Conservation (phyloP, 2,329 filamentous ascomycete genomes). For the Nothopassalora personata region DNA sequence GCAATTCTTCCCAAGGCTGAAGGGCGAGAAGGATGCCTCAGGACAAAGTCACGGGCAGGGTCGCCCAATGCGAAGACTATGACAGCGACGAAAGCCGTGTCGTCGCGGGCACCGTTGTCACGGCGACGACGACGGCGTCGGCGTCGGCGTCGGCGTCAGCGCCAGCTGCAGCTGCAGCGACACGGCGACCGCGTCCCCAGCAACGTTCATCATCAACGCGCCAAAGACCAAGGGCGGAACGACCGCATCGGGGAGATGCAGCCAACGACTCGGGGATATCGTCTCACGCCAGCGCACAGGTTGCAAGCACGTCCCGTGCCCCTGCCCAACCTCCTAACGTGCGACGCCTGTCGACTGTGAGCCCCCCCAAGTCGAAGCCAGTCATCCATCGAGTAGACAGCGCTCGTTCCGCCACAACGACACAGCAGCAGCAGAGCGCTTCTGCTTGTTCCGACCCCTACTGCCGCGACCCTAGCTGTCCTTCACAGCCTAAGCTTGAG, state of each 20-base stretch:
- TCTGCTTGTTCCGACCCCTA: conserved; percentile 45
- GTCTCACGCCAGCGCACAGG: conserved; percentile 33
- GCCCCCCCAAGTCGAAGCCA: conserved; percentile 18
- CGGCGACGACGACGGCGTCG: conserved; percentile 42
- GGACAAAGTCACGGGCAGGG: conserved; percentile 8
- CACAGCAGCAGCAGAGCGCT: conserved; percentile 36
- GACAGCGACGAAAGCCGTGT: conserved; percentile 38
- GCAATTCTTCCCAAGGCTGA: background rate
- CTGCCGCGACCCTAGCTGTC: conserved; percentile 35
- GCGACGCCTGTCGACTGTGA: conserved; percentile 6
- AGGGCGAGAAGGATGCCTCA: conserved; percentile 3
- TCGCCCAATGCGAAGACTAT: conserved; percentile 37
- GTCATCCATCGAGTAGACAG: conserved; percentile 25
- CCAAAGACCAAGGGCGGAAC: conserved; percentile 22
- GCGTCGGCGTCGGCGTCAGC: too few species aligned
- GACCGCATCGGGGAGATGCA: conserved; percentile 37
- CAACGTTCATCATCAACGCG: conserved; percentile 29
- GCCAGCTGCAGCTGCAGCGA: too few species aligned
- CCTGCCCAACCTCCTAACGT: conserved; percentile 4
- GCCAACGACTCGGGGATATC: conserved; percentile 60
- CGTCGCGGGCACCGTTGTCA: conserved; percentile 42
- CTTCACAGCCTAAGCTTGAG: conserved; percentile 16
- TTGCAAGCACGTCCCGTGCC: conserved; percentile 6
- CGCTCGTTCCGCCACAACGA: conserved; percentile 36
- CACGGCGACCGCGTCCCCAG: conserved; percentile 35